Base-by-base conservation (phyloP, 148 eudicot genomes). In the Rhododendron kiyosumense region DNA sequence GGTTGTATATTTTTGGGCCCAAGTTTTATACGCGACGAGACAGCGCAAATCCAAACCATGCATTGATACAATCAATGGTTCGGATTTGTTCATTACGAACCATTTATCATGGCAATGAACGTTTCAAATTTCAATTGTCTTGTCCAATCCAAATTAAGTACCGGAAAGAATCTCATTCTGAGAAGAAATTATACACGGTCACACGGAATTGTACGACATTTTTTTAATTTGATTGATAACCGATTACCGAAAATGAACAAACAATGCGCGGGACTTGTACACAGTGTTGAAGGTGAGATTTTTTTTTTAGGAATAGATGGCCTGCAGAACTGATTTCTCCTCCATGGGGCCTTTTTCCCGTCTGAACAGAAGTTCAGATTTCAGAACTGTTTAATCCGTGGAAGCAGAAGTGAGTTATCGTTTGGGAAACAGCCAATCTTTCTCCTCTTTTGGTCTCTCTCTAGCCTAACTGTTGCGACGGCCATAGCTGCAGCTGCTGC, bases 371-470 rank as follows among this genome's bases (percentile, higher is more conserved):
- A 41, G 45, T 41, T 6, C 45, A 5, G 45, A 41, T 41, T 5
- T 41, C 45, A 41, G 54, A 18, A n/a, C 76, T 84, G 48, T 61
- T 71, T 61, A 84, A 84, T 87, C 86, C 81, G 74, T 28, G 86
- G 80, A 69, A 84, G 80, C 86, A 65, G 84, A 78, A 43, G 13
- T 32, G 79, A 71, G 54, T 80, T 24, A 41, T 84, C 71, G 46
- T 69, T 84, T 80, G 52, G 34, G 81, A 81, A 73, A 36, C 75
- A 57, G 69, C 83, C 45, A 74, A 82, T 78, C 46, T 86, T 88
- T 65, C 76, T 78, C 3, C 81, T 54, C 75, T 84, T 86, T 26
- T 10, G 5, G 75, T 54, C 84, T 13, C 74, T 43, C 32, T 86
- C 79, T 41, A 86, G 83, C 74, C 77, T 74, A 69, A 32, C 32